Evolutionary conservation across 495 filamentous ascomycete species (phyloP).

Genomic region (Usnea hakonensis): DNA sequence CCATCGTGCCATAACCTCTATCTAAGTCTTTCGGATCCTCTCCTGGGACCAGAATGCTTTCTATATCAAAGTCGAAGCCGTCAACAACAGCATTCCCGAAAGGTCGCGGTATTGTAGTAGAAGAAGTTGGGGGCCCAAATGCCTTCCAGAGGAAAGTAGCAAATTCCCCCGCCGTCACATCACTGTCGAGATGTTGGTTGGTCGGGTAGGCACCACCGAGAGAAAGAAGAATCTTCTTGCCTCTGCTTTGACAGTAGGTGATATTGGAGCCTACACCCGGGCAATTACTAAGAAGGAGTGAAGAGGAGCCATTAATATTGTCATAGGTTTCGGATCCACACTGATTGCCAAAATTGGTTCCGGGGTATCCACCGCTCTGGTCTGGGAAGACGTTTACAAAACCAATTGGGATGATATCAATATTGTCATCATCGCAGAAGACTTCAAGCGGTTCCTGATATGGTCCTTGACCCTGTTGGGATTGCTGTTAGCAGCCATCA

Average conservation of each 20-base stretch:
- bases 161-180: slow-evolving; percentile 43
- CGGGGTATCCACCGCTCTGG: slow-evolving; percentile 48
- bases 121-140: slow-evolving; percentile 48
- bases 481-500: slow-evolving; percentile 7
- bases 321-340: slow-evolving; percentile 47
- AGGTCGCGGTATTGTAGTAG: slow-evolving; percentile 42
- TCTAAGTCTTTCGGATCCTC: slow-evolving; percentile 38
- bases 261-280: slow-evolving; percentile 48
- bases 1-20: slow-evolving; percentile 31
- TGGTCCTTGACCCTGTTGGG: slow-evolving; percentile 42
- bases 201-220: slow-evolving; percentile 58
- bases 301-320: slow-evolving; percentile 23
- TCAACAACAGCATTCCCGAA: slow-evolving; percentile 59
- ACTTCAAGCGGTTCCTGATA: slow-evolving; percentile 41
- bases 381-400: slow-evolving; percentile 61
- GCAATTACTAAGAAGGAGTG: slow-evolving; percentile 36
- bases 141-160: slow-evolving; percentile 59
- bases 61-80: slow-evolving; percentile 67
- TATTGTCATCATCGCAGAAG: slow-evolving; percentile 49
- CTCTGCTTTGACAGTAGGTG: slow-evolving; percentile 51
- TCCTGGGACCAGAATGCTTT: slow-evolving; percentile 38
- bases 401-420: slow-evolving; percentile 61
- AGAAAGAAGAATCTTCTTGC: slow-evolving; percentile 61
- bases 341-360: slow-evolving; percentile 59
- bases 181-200: slow-evolving; percentile 52